A percentile compares a stretch with the other conserved stretches of the same genome.
These are phyloP conservation scores for Ganoderma multipileum DNA, from an alignment of 1,284 basidiomycete species.

Conservation along the genomic window DNA sequence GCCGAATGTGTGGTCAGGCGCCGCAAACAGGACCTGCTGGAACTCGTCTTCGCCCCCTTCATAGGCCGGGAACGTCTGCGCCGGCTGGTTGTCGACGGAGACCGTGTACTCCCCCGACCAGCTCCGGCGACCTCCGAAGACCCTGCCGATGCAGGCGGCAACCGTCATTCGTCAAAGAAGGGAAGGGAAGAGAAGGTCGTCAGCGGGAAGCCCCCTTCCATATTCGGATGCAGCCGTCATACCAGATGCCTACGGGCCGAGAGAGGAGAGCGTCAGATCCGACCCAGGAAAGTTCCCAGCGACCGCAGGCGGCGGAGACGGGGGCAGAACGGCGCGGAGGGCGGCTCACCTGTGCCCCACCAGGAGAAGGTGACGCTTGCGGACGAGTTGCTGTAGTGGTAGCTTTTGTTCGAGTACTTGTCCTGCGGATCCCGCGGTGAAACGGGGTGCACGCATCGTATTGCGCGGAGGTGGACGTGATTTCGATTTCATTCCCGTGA, in stretches of 20 bases:
- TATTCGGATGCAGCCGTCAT: neutral
- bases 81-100: constrained; percentile 25
- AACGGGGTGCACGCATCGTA: neutral
- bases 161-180: neutral
- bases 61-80: constrained; percentile 13
- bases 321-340: too few relatives aligned
- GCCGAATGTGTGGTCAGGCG: constrained; percentile 9
- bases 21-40: constrained; percentile 26
- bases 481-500: neutral
- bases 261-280: neutral
- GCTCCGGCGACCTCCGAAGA: constrained; percentile 29
- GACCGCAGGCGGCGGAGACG: neutral
- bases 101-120: constrained; percentile 32
- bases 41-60: constrained; percentile 16
- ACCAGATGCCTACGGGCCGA: constrained; percentile 27
- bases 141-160: constrained; percentile 20
- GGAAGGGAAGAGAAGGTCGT: neutral
- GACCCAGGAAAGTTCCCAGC: neutral
- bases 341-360: constrained; percentile 34
- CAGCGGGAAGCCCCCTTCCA: neutral
- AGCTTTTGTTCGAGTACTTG: constrained; percentile 21
- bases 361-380: constrained; percentile 34
- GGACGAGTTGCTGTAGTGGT: constrained; percentile 31
- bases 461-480: neutral
- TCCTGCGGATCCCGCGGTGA: constrained; percentile 8